Conservation (phyloP, 768 basidiomycete genomes). For the Podaxis pistillaris region DNA sequence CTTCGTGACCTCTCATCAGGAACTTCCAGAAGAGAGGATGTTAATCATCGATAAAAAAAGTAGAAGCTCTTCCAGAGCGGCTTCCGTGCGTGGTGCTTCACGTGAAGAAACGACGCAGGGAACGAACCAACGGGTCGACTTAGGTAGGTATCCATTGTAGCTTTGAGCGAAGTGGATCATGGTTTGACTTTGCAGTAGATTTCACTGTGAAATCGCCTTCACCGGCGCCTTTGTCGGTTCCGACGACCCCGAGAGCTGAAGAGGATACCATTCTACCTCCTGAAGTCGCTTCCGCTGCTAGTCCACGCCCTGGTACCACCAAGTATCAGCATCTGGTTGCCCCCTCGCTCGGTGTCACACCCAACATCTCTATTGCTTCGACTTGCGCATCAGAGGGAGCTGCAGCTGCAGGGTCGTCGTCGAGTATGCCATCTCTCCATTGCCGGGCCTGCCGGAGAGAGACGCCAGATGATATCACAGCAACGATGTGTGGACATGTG, state of each 20-base stretch:
- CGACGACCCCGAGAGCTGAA: not conserved
- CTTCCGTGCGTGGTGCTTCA: not conserved
- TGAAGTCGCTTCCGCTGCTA: not conserved
- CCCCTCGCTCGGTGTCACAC: conserved; percentile 9
- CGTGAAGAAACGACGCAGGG: not conserved
- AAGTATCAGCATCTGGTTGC: conserved; percentile 3
- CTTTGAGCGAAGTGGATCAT: not conserved
- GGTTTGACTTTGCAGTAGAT: conserved; percentile 1
- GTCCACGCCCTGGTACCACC: not conserved
- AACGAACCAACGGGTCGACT: not conserved
- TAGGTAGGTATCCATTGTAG: not conserved
- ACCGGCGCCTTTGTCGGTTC: not conserved
- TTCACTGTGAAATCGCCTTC: conserved; percentile 3
- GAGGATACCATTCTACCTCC: not conserved
- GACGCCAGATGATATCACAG: conserved; percentile 51
- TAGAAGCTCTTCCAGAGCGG: conserved; percentile 3
- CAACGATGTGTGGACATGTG: conserved; percentile 62
- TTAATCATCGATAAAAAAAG: not conserved
- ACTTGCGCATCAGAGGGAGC: conserved; percentile 6
- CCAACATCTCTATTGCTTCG: conserved; percentile 9
- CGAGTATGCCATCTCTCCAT: conserved; percentile 32
- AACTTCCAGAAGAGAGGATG: conserved; percentile 14
- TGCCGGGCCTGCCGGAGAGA: conserved; percentile 51
- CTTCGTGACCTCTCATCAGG: conserved; percentile 28
- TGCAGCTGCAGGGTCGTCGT: conserved; percentile 1